Evolutionary conservation across 345 rosid species (phyloP), one percentile per base, ranked within the genome.

Genomic region (Bruguiera gymnorhiza): DNA sequence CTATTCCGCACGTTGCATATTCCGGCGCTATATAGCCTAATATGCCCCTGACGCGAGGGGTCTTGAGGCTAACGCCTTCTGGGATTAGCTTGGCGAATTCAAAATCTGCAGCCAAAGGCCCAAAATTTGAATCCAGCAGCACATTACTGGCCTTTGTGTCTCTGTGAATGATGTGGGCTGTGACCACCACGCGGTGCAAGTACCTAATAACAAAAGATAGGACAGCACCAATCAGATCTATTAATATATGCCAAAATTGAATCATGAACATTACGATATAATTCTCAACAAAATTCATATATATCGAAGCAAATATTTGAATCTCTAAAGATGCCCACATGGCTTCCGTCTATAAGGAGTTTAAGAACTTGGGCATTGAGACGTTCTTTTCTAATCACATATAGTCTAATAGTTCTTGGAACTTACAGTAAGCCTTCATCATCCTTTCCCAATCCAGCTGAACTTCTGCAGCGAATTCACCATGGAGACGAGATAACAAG

Each of bases 81-180:
- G 96, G 95, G 59, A 91, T 89, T 65, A 94, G 85, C 80, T 88
- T 91, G 5, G 91, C 85, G 24, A 88, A 94, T 19, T 96, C 97
- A 1, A 94, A 94, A 82, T 91, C 97, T 0, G 93, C 92, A 32
- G 91, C 92, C n/a, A 89, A 73, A 8, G 97, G 91, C 62, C 91
- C 85, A 48, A 91, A 91, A 32, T 88, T 82, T 1, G 98, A 85
- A 56, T 91, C 88, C 39, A 91, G 62, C 24, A 91, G 84, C 36
- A 94, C 75, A 36, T 81, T 81, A 72, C 84, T 81, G 23, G 84
- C 81, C 58, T 80, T 80, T 24, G 77, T 20, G 72, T 80, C 83
- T 15, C 83, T 63, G 48, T 76, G 83, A 58, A 81, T 81, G 50
- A 81, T 81, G 75, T 82, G 85, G 3, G 90, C 90, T 21, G 90